Conservation (phyloP, 768 basidiomycete species). For the Hydnum rufescens region DNA sequence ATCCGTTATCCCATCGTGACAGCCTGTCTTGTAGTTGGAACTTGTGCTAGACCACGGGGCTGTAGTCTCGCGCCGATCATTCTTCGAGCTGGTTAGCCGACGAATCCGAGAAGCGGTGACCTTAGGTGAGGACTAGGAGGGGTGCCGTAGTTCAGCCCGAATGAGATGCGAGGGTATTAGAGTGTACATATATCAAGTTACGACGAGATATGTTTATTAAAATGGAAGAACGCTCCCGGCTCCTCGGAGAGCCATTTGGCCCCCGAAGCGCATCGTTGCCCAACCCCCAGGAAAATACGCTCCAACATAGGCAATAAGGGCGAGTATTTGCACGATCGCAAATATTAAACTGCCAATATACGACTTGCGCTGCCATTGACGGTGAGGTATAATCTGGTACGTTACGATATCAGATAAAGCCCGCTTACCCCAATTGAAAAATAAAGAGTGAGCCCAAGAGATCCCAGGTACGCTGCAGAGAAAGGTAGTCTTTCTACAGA, state of each 20-base stretch:
- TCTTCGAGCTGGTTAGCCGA: no score
- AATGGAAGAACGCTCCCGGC: conserved; percentile 68
- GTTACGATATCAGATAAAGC: background rate
- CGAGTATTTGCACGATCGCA: conserved; percentile 65
- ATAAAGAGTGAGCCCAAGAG: conserved; percentile 72
- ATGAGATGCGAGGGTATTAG: no score
- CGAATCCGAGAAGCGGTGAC: no score
- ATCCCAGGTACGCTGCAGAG: conserved; percentile 60
- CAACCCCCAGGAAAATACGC: conserved; percentile 91
- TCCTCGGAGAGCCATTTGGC: conserved; percentile 62
- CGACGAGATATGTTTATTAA: conserved; percentile 18
- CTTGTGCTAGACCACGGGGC: no score
- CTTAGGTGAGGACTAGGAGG: no score
- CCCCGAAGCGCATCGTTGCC: conserved; percentile 62
- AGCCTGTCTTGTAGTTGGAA: no score
- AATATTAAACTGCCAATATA: conserved; percentile 72
- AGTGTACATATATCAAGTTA: background rate
- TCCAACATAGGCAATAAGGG: conserved; percentile 72
- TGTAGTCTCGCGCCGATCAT: no score
- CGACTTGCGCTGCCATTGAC: conserved; percentile 41
- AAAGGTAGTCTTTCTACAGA: conserved; percentile 18
- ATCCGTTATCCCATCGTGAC: no score
- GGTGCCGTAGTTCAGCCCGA: no score
- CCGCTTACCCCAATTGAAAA: conserved; percentile 73
- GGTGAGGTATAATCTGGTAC: no score